These are phyloP conservation scores for Boletus barrowsii DNA, from an alignment of 768 basidiomycete species.

Conservation along the genomic window DNA sequence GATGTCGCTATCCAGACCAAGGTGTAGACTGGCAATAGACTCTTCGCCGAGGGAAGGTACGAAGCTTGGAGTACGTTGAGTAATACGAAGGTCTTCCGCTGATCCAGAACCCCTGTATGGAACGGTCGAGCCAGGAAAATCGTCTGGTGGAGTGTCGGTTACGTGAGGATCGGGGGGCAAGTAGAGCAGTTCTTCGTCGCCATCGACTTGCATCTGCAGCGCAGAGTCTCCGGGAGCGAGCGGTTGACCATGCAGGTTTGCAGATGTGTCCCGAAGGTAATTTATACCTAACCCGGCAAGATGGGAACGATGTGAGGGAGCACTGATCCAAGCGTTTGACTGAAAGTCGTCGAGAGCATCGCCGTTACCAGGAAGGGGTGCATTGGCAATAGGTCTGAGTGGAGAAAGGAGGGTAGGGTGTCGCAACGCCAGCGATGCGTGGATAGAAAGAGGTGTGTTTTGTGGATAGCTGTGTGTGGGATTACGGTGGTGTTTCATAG, in stretches of 20 bases:
- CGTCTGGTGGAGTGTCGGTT: neutral
- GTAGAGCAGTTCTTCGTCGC: neutral
- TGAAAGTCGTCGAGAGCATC: conserved; percentile 26
- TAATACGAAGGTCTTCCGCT: neutral
- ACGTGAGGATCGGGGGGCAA: neutral
- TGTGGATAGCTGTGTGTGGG: conserved; percentile 24
- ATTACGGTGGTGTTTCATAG: conserved; percentile 28
- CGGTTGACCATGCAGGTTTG: neutral
- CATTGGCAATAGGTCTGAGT: conserved; percentile 12
- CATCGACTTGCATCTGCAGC: conserved; percentile 6
- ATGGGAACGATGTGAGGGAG: conserved; percentile 5
- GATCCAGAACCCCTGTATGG: neutral
- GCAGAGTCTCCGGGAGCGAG: neutral
- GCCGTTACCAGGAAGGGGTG: neutral
- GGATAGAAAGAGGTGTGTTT: neutral
- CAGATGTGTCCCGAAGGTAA: neutral
- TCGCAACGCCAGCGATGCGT: conserved; percentile 34
- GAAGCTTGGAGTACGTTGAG: neutral
- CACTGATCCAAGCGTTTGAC: conserved; percentile 27
- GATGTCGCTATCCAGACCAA: conserved; percentile 7
- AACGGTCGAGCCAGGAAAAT: neutral
- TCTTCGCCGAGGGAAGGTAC: neutral
- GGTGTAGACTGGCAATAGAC: neutral
- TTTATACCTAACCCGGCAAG: conserved; percentile 31
- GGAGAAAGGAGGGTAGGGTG: conserved; percentile 31